Base-by-base conservation (phyloP, 139 green algal species). In the Micromonas pusilla region DNA sequence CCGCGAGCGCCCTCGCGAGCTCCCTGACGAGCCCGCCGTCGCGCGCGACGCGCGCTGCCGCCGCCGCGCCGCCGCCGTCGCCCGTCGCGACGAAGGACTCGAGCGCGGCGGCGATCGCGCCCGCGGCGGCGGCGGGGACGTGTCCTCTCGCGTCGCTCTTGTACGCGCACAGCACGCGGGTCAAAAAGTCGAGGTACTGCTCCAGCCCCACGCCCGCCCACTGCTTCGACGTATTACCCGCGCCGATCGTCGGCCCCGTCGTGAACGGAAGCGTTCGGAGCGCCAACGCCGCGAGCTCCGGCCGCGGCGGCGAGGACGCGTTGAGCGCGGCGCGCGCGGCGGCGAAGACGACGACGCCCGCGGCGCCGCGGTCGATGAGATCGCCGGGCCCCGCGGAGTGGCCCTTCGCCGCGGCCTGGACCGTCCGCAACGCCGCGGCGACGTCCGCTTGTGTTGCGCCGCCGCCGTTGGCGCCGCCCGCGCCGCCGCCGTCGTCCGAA, bases 261-360 rank as follows among this genome's bases (percentile, higher is more conserved):
- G 13, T 67, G 60, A 67, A 34, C 4, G 60, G 25, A n/a, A 67
- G 60, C n/a, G n/a, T n/a, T n/a, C n/a, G n/a, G n/a, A n/a, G n/a
- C n/a, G n/a, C n/a, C n/a, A n/a, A n/a, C 19, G 60, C 60, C 19
- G 32, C 30, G 13, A 67, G 19, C 19, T 67, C 60, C 4, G 60
- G 60, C 20, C 32, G 60, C 60, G 60, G 60, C 19, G 60, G 60
- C 25, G 30, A 23, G 9, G 4, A 34, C 65, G 65, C 65, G 65
- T 39, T 72, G 65, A 72, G 13, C 65, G 65, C 65, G n/a, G 65
- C 65, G 65, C 26, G 65, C 45, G 45, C 45, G 45, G 9, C 9
- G 9, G 45, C 9, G 16, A 57, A 57, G 9, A 57, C 45, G 9
- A 16, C 45, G 45, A 57, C 45, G 45, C 45, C 45, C 9, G 45